A percentile compares a stretch with the other conserved stretches of the same genome.
Conservation (phyloP, 1,284 basidiomycete species). For the Ceratobasidium sp. region DNA sequence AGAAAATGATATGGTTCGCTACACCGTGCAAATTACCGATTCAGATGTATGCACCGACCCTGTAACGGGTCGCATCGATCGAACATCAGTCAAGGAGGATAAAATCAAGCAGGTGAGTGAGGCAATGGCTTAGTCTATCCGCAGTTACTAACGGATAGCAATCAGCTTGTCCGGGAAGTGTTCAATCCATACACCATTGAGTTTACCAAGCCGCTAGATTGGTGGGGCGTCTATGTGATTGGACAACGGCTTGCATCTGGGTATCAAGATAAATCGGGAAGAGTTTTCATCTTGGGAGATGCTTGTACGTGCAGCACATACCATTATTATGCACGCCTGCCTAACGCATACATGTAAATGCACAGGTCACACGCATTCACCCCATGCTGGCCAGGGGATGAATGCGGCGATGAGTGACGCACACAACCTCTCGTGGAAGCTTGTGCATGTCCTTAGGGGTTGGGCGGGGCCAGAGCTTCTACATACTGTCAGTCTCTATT, state of each 20-base stretch:
- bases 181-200: constrained; percentile 70
- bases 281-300: constrained; percentile 48
- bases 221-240: constrained; percentile 63
- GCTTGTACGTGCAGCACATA: constrained; percentile 40
- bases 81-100: constrained; percentile 2
- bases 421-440: constrained; percentile 65
- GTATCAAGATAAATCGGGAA: constrained; percentile 51
- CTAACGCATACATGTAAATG: neutral
- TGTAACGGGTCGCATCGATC: constrained; percentile 19
- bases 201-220: constrained; percentile 64
- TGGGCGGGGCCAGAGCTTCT: constrained; percentile 70
- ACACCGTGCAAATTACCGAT: constrained; percentile 4
- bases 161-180: constrained; percentile 53
- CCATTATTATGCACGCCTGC: neutral
- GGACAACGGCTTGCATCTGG: constrained; percentile 47
- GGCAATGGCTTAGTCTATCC: too few relatives aligned
- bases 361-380: constrained; percentile 47
- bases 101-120: constrained; percentile 12
- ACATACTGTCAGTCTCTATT: constrained; percentile 62
- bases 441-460: constrained; percentile 74
- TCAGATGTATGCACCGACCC: constrained; percentile 42
- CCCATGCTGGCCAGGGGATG: constrained; percentile 49
- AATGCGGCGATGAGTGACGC: constrained; percentile 49
- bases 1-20: constrained; percentile 28
- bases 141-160: too few relatives aligned